phyloP scores from a whole-genome alignment of 2,329 filamentous ascomycete genomes.

The Ceratocystis colombiana region DNA sequence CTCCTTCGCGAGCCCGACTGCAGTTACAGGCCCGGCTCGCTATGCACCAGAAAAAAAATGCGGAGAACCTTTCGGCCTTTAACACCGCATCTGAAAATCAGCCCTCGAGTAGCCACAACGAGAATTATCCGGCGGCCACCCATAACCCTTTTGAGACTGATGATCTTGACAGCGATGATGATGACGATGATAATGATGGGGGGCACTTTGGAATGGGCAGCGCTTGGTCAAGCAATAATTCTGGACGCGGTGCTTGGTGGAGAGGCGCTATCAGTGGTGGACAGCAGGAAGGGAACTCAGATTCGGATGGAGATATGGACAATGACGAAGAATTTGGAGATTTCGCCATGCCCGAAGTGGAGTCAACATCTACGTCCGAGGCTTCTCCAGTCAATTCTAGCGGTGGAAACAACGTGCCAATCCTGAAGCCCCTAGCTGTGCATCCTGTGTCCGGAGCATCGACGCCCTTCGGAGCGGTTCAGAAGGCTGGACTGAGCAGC shows the following conservation, averaged over 20 bases:
- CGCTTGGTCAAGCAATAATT: conserved; percentile 28
- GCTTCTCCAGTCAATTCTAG: not conserved
- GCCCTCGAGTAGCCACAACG: not conserved
- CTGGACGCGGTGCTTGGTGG: conserved; percentile 41
- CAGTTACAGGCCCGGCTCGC: conserved; percentile 84
- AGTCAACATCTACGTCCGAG: conserved; percentile 24
- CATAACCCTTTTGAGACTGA: conserved; percentile 46
- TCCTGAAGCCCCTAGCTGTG: conserved; percentile 46
- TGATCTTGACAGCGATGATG: conserved; percentile 45
- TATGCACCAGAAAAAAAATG: conserved; percentile 57
- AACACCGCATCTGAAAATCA: conserved; percentile 33
- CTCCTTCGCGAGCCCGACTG: conserved; percentile 73
- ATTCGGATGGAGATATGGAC: conserved; percentile 42
- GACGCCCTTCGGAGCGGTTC: conserved; percentile 18
- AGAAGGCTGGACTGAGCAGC: conserved; percentile 39
- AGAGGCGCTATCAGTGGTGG: conserved; percentile 36
- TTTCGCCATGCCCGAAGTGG: conserved; percentile 54
- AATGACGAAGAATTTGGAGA: conserved; percentile 59
- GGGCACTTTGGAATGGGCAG: conserved; percentile 29
- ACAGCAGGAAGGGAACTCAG: conserved; percentile 36
- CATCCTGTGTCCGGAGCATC: conserved; percentile 38
- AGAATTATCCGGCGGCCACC: conserved; percentile 29
- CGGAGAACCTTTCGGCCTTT: conserved; percentile 40
- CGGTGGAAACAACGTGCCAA: conserved; percentile 35
- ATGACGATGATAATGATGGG: conserved; percentile 39